A percentile compares a stretch with the other conserved stretches of the same genome.
phyloP scores from a whole-genome alignment of 2,329 filamentous ascomycete species.

The Emericellopsis cladophorae region DNA sequence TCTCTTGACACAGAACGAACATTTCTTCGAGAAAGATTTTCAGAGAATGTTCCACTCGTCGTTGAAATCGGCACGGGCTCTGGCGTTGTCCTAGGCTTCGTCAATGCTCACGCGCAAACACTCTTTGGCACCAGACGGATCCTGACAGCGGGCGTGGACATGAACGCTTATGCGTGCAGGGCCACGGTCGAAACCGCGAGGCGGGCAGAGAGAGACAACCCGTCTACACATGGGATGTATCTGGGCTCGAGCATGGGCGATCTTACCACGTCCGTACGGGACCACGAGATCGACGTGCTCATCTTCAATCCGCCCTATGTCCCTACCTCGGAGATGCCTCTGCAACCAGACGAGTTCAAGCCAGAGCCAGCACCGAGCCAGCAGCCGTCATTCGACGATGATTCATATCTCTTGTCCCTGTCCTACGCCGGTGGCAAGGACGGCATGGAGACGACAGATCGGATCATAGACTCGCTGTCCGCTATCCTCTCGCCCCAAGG shows the following conservation, averaged over 20 bases:
- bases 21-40: constrained; percentile 57
- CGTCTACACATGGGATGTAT: constrained; percentile 33
- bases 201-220: constrained; percentile 23
- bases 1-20: constrained; percentile 54
- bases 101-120: constrained; percentile 56
- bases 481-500: constrained; percentile 50
- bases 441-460: constrained; percentile 88
- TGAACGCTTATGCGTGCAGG: constrained; percentile 72
- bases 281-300: constrained; percentile 59
- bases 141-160: constrained; percentile 66
- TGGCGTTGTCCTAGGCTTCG: constrained; percentile 84
- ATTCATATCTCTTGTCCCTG: constrained; percentile 71
- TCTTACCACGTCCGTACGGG: constrained; percentile 48
- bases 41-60: constrained; percentile 43
- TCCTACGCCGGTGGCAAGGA: constrained; percentile 82
- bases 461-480: constrained; percentile 60
- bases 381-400: constrained; percentile 53
- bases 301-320: constrained; percentile 98
- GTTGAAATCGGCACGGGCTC: constrained; percentile 86
- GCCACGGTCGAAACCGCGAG: constrained; percentile 60
- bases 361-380: constrained; percentile 10
- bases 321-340: constrained; percentile 65
- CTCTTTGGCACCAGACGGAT: constrained; percentile 64
- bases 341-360: constrained; percentile 21
- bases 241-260: constrained; percentile 60